These are phyloP conservation scores for Bipolaris oryzae DNA, from an alignment of 2,329 filamentous ascomycete genomes.

Conservation along the genomic window DNA sequence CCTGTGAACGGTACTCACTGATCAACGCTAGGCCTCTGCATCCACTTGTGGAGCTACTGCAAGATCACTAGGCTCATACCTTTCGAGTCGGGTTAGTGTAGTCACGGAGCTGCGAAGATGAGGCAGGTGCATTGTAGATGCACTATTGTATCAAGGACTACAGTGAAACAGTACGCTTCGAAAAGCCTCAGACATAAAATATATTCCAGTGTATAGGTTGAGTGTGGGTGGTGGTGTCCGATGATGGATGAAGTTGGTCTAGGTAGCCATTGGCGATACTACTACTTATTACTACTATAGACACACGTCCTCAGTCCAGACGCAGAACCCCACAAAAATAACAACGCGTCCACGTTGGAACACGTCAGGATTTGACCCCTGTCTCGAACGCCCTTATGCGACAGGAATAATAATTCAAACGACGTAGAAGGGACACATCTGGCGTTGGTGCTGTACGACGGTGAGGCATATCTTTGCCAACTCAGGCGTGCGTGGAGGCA, in stretches of 20 bases:
- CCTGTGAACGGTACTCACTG: slow-evolving; percentile 66
- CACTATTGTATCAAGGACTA: background rate
- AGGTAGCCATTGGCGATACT: background rate
- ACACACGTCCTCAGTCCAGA: background rate
- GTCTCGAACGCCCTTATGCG: background rate
- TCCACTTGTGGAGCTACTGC: slow-evolving; percentile 1
- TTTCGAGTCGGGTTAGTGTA: background rate
- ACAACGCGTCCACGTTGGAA: background rate
- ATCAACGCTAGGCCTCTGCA: slow-evolving; percentile 44
- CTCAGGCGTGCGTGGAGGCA: slow-evolving; percentile 18
- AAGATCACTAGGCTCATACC: background rate
- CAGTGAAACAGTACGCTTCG: background rate
- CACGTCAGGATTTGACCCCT: background rate
- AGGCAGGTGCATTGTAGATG: background rate
- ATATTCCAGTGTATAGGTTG: background rate
- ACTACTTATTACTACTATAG: background rate
- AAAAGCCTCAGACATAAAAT: background rate
- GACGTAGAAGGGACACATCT: background rate
- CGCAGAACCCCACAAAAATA: background rate
- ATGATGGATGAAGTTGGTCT: background rate
- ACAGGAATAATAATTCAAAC: background rate
- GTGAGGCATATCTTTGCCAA: background rate
- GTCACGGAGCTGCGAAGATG: background rate
- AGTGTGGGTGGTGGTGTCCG: background rate
- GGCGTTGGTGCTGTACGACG: background rate